Conservation (phyloP, 371 early-diverging fungal genomes). For the Sporodiniella umbellata region DNA sequence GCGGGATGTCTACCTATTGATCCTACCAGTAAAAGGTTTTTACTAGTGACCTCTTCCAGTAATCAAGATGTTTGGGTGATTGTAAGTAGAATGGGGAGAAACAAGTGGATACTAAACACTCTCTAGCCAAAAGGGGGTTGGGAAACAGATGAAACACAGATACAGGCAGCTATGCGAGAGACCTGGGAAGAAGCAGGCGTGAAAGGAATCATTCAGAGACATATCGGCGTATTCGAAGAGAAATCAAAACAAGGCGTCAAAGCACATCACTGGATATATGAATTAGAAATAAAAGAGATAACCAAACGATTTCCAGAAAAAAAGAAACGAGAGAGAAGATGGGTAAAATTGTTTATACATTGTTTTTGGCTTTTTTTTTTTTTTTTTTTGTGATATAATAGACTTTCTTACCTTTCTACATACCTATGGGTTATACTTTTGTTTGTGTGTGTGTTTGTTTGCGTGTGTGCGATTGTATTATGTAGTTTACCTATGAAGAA, state of each 20-base stretch:
- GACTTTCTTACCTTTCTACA: no score
- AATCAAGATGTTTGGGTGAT: constrained; percentile 46
- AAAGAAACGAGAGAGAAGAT: constrained; percentile 50
- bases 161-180: constrained; percentile 54
- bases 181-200: constrained; percentile 63
- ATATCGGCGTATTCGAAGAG: constrained; percentile 48
- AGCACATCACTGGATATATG: constrained; percentile 50
- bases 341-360: no score
- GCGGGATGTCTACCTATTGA: constrained; percentile 61
- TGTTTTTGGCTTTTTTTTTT: no score
- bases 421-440: no score
- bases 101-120: neutral
- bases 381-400: no score
- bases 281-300: constrained; percentile 52
- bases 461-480: neutral
- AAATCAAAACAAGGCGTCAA: constrained; percentile 39
- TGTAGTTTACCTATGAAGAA: constrained; percentile 53
- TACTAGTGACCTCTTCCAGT: constrained; percentile 45
- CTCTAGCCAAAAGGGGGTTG: constrained; percentile 56
- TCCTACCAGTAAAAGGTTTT: constrained; percentile 33
- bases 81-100: constrained; percentile 15
- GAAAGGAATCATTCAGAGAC: constrained; percentile 40
- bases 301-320: constrained; percentile 52
- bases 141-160: constrained; percentile 57
- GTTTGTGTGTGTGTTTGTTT: neutral